Evolutionary conservation across 179 eudicot genomes (phyloP), one percentile per base, ranked within the genome.

Genomic region (Gypsophila paniculata): DNA sequence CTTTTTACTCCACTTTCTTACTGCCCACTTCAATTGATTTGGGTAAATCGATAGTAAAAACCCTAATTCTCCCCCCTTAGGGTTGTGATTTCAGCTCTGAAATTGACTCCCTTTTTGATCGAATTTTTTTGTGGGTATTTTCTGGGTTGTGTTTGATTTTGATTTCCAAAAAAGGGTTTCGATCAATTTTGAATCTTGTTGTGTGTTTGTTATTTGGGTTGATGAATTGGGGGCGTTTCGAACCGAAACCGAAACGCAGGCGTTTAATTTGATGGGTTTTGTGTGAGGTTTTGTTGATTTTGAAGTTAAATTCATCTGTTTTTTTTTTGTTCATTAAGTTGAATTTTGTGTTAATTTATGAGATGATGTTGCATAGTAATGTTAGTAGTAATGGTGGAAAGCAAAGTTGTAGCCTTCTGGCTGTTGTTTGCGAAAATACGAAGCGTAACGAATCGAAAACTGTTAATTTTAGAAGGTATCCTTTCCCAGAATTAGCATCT

Each of bases 381-480:
- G 69, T 39, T 72, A 68, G 23, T 68, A 79, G 26, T 36, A 79
- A 75, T 75, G 75, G 71, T 23, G 76, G 76, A 57, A 91, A 80
- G 81, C 82, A 87, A 52, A 83, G 77, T 68, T 93, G 98, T 68
- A 80, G 84, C 72, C 86, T 91, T 61, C 91, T 94, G 70, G 93
- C 92, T 0, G 96, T 93, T 52, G 79, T 84, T n/a, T 82, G 91
- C 75, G 81, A 81, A 39, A 83, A 80, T 72, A 81, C 77, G 61
- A 80, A 82, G 67, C 72, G 52, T 42, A 66, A 68, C 44, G 80
- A 70, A 42, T 81, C 72, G 70, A 79, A 36, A 44, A 29, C 65
- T 32, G 81, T 73, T 59, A 77, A 73, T 74, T 72, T 63, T 57
- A 65, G 46, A 9, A 72, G 74, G 38, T 93, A 77, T 46, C 97